Conservation (phyloP, 2,329 filamentous ascomycete genomes). For the Fusarium caatingaense region DNA sequence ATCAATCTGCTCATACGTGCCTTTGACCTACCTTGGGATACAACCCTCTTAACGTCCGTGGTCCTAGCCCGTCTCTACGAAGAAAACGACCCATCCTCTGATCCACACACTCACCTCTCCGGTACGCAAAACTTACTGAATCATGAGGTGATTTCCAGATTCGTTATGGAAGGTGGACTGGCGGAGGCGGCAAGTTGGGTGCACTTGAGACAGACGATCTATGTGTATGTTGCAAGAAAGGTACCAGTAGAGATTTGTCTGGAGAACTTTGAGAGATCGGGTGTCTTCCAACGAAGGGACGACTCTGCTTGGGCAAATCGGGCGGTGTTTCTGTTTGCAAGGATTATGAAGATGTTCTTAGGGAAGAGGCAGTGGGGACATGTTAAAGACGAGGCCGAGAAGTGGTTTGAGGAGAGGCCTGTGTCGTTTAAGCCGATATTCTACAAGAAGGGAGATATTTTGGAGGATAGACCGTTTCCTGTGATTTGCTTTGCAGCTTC, state of each 20-base stretch:
- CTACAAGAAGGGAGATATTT: fast-evolving
- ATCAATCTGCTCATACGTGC: not conserved
- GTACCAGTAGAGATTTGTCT: constrained; percentile 5
- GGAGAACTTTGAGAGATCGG: not conserved
- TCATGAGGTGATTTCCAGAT: not conserved
- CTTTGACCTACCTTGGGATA: not conserved
- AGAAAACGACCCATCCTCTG: constrained; percentile 1
- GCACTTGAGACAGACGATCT: not conserved
- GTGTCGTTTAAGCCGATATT: constrained; percentile 5
- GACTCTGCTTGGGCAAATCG: constrained; percentile 9
- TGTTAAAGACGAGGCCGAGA: not conserved
- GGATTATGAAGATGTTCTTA: not conserved
- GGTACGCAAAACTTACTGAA: constrained; percentile 5
- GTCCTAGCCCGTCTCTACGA: constrained; percentile 3
- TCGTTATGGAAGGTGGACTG: not conserved
- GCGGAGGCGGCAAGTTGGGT: constrained; percentile 13
- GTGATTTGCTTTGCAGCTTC: not conserved
- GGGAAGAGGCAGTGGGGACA: not conserved
- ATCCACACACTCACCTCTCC: not conserved
- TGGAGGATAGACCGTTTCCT: not conserved
- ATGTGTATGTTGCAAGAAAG: not conserved
- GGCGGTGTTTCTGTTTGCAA: not conserved
- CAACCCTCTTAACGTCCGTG: not conserved
- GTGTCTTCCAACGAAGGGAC: constrained; percentile 1
- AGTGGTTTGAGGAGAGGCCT: not conserved